Percentiles rank a stretch among this genome's conserved stretches.
Evolutionary conservation across 2,329 filamentous ascomycete genomes (phyloP).

Genomic region (Trichoderma harzianum): DNA sequence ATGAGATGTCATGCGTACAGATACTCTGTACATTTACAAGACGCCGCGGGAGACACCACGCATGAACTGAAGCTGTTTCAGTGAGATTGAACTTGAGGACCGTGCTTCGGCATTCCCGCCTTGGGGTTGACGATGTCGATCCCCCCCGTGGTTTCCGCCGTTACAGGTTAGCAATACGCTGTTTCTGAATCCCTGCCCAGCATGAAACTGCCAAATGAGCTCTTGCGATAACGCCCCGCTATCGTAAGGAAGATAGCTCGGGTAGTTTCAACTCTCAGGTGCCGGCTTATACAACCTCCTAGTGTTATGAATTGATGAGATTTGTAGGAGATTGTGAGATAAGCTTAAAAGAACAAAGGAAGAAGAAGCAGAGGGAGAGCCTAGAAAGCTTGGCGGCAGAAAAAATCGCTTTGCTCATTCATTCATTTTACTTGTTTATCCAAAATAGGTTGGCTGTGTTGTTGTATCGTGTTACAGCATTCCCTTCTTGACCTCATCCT

Average conservation of each 20-base stretch:
- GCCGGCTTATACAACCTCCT: background rate
- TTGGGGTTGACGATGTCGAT: background rate
- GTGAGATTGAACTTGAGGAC: background rate
- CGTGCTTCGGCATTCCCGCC: background rate
- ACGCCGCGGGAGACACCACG: background rate
- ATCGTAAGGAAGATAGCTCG: background rate
- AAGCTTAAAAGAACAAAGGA: slow-evolving; percentile 7
- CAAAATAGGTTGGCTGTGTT: background rate
- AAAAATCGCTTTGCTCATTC: background rate
- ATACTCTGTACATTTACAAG: background rate
- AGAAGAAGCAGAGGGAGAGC: background rate
- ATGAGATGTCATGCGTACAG: background rate
- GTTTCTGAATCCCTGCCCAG: background rate
- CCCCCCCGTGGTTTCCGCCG: background rate
- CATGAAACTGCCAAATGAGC: slow-evolving; percentile 9
- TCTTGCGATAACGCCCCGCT: background rate
- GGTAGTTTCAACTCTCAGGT: background rate
- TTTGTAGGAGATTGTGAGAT: background rate
- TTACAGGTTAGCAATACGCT: background rate
- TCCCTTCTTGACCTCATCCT: slow-evolving; percentile 82
- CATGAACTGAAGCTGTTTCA: slow-evolving; percentile 14
- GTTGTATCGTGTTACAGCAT: slow-evolving; percentile 63
- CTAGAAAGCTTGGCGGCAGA: background rate
- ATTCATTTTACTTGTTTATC: slow-evolving; percentile 3
- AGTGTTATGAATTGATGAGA: background rate